phyloP scores from a whole-genome alignment of 164 flowering plant genomes.

The Brasenia schreberi region DNA sequence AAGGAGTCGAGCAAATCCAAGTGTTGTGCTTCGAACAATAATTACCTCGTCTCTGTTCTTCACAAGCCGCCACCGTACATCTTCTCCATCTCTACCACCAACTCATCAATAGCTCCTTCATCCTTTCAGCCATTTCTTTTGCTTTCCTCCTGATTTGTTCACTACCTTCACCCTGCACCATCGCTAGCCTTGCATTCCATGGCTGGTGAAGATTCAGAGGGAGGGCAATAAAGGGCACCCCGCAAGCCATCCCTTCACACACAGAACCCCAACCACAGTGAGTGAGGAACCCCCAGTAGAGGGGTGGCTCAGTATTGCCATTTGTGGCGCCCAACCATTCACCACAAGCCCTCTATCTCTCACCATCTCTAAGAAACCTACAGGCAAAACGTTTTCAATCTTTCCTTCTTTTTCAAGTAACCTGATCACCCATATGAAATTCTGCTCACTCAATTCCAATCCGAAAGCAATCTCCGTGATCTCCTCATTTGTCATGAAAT shows the following conservation, averaged over 20 bases:
- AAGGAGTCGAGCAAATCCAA: no score
- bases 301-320: slow-evolving; percentile 12
- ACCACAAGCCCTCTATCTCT: slow-evolving; percentile 18
- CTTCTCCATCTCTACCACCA: slow-evolving; percentile 1
- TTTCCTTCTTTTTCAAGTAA: slow-evolving; percentile 10
- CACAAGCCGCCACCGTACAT: not conserved
- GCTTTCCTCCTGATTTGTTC: not conserved
- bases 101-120: not conserved
- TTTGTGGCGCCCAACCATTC: slow-evolving; percentile 25
- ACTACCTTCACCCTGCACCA: not conserved
- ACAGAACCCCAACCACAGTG: slow-evolving; percentile 19
- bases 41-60: no score
- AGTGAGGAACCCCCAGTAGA: slow-evolving; percentile 14
- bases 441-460: slow-evolving; percentile 17
- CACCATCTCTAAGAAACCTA: not conserved
- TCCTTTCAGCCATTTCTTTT: not conserved
- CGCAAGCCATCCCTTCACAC: slow-evolving; percentile 20
- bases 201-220: slow-evolving; percentile 39
- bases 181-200: slow-evolving; percentile 20
- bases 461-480: slow-evolving; percentile 24
- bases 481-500: slow-evolving; percentile 20
- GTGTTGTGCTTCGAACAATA: no score
- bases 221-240: slow-evolving; percentile 29
- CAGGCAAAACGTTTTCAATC: slow-evolving; percentile 17
- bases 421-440: slow-evolving; percentile 25